phyloP scores from a whole-genome alignment of 306 rosid genomes.

The Trifolium dubium region DNA sequence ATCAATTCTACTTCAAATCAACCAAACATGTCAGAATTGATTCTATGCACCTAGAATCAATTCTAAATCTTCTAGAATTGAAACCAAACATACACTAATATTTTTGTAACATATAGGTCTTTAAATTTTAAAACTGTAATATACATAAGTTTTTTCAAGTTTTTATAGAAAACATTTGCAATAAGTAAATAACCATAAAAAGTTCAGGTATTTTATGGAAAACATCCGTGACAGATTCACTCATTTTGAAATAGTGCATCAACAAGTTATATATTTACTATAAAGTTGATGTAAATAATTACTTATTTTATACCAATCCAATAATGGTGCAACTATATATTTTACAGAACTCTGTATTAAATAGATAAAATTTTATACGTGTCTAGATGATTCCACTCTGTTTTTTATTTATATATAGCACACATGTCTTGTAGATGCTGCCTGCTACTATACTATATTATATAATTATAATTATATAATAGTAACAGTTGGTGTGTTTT shows the following conservation, averaged over 20 bases:
- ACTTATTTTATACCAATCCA: background rate
- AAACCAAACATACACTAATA: no score
- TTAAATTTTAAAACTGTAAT: no score
- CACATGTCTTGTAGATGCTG: slow-evolving; percentile 7
- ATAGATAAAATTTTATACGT: background rate
- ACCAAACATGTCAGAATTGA: no score
- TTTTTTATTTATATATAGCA: background rate
- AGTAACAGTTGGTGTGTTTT: background rate
- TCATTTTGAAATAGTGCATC: background rate
- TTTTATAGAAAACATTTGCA: background rate
- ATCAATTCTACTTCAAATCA: no score
- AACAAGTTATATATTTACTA: background rate
- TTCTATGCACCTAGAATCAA: no score
- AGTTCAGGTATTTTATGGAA: background rate
- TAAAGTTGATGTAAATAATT: background rate
- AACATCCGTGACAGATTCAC: background rate
- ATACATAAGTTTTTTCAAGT: no score
- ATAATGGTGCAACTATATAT: background rate
- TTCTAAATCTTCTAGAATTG: no score
- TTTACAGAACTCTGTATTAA: background rate
- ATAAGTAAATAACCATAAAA: background rate
- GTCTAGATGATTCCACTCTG: slow-evolving; percentile 1
- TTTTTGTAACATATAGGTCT: no score
- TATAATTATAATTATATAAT: background rate
- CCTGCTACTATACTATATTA: background rate